phyloP scores from a whole-genome alignment of 1,284 basidiomycete species.

The Ganoderma lingzhi region DNA sequence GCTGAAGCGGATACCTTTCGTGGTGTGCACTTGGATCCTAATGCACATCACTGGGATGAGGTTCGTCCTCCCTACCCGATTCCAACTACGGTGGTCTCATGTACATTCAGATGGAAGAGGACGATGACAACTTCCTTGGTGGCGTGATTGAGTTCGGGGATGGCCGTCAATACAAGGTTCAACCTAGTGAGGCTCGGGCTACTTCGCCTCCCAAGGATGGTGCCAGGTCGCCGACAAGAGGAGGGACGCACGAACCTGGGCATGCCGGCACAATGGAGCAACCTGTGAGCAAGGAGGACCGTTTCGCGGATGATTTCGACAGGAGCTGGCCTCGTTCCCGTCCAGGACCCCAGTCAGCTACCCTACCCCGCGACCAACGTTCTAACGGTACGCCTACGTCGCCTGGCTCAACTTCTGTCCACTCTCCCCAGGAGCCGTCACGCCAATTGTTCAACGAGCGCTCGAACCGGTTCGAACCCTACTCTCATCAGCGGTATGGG shows the following conservation, averaged over 20 bases:
- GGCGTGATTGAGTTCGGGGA: slow-evolving; percentile 95
- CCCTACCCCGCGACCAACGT: slow-evolving; percentile 51
- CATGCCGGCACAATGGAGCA: slow-evolving; percentile 34
- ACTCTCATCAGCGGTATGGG: slow-evolving; percentile 52
- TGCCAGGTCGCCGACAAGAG: slow-evolving; percentile 21
- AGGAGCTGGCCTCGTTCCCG: slow-evolving; percentile 87
- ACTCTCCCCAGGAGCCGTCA: slow-evolving; percentile 60
- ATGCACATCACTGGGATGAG: slow-evolving; percentile 96
- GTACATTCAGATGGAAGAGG: slow-evolving; percentile 79
- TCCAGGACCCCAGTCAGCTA: slow-evolving; percentile 44
- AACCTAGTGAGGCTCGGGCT: slow-evolving; percentile 50
- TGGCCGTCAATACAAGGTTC: slow-evolving; percentile 86
- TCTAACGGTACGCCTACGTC: slow-evolving; percentile 47
- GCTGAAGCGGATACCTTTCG: slow-evolving; percentile 92
- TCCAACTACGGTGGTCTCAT: slow-evolving; percentile 13
- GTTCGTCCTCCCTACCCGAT: slow-evolving; percentile 55
- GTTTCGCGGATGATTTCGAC: slow-evolving; percentile 91
- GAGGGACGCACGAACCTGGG: slow-evolving; percentile 16
- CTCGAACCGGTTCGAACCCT: slow-evolving; percentile 85
- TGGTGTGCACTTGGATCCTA: slow-evolving; percentile 90
- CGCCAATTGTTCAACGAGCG: slow-evolving; percentile 90
- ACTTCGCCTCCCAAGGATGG: slow-evolving; percentile 24
- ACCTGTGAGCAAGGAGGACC: slow-evolving; percentile 76
- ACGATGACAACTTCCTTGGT: slow-evolving; percentile 89
- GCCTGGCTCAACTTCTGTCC: slow-evolving; percentile 48